phyloP scores from a whole-genome alignment of 345 rosid genomes.

The Eucalyptus cladocalyx region DNA sequence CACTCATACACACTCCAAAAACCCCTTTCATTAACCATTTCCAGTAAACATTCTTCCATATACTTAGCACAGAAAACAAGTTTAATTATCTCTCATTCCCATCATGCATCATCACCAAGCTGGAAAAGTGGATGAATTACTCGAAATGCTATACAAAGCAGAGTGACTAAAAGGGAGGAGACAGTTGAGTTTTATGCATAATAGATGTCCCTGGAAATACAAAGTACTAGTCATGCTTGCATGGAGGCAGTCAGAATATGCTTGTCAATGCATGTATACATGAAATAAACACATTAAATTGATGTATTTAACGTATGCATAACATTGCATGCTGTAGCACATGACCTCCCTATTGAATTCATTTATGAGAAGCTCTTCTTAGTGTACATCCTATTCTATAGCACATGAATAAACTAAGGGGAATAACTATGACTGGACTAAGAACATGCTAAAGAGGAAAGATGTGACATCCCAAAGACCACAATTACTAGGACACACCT shows the following conservation, averaged over 20 bases:
- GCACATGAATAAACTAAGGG: not conserved
- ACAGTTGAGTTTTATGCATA: not conserved
- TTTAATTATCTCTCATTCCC: not conserved
- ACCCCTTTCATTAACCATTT: not conserved
- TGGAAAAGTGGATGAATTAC: not conserved
- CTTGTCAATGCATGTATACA: not conserved
- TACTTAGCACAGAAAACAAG: not conserved
- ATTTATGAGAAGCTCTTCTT: not conserved
- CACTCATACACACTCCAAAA: not conserved
- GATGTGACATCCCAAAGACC: not conserved
- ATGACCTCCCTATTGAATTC: not conserved
- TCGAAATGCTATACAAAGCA: not conserved
- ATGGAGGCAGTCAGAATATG: not conserved
- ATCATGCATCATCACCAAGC: not conserved
- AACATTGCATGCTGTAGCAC: not conserved
- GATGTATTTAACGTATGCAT: not conserved
- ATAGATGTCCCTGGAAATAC: not conserved
- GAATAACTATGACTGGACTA: not conserved
- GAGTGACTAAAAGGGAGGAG: not conserved
- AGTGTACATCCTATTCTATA: not conserved
- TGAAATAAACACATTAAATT: not conserved
- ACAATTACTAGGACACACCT: conserved; percentile 22
- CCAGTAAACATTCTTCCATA: not conserved
- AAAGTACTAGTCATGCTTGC: not conserved
- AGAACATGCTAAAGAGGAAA: not conserved